These are phyloP conservation scores for Tetrahymena malaccensis DNA, from an alignment of 73 alveolate genomes.

Conservation along the genomic window DNA sequence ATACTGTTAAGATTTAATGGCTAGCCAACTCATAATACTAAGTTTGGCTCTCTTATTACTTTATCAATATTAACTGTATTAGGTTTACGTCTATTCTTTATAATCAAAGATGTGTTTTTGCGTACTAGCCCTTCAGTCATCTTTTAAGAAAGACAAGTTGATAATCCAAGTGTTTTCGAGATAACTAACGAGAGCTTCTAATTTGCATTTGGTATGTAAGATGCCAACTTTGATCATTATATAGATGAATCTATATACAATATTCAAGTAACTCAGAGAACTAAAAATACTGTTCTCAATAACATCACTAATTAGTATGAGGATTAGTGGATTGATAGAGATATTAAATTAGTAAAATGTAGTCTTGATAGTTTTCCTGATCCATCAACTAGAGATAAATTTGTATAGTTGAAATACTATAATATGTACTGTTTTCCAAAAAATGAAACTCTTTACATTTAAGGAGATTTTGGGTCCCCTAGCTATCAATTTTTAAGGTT, in stretches of 20 bases:
- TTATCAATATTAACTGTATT: background rate
- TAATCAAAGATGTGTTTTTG: background rate
- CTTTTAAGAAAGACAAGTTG: background rate
- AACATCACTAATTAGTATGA: background rate
- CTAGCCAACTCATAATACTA: background rate
- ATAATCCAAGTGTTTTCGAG: background rate
- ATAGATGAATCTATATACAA: background rate
- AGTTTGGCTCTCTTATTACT: background rate
- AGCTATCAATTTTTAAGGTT: background rate
- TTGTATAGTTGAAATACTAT: background rate
- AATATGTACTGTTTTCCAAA: background rate
- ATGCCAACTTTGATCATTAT: background rate
- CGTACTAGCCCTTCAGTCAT: background rate
- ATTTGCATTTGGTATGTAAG: background rate
- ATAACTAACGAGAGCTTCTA: background rate
- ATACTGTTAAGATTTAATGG: background rate
- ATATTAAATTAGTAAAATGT: background rate
- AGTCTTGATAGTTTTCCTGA: background rate
- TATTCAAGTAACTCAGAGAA: background rate
- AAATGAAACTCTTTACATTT: background rate
- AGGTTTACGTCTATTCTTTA: background rate
- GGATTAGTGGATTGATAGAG: background rate
- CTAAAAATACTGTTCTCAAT: background rate
- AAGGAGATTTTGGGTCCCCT: background rate
- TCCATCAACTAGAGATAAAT: background rate